These are phyloP conservation scores for Aspergillus fructus DNA, from an alignment of 2,329 filamentous ascomycete genomes.

Conservation along the genomic window DNA sequence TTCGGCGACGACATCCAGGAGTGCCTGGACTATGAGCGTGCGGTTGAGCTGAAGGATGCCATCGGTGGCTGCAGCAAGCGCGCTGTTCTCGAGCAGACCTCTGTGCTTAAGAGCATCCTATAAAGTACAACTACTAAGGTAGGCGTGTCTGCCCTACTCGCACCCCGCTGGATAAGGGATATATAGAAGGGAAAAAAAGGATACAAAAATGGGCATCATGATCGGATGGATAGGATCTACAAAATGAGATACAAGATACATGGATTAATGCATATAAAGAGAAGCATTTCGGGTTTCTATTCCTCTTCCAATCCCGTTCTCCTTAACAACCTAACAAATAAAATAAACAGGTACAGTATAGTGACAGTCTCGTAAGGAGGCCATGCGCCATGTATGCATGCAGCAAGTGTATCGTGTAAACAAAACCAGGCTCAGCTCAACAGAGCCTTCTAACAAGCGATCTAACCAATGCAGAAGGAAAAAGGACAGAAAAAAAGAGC, in stretches of 20 bases:
- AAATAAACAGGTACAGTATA: not conserved
- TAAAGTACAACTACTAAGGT: conserved; percentile 8
- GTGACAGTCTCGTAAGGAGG: not conserved
- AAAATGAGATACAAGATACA: conserved; percentile 5
- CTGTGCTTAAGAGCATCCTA: conserved; percentile 58
- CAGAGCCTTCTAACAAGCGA: too few species aligned
- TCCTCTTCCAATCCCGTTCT: not conserved
- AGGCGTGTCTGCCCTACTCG: not conserved
- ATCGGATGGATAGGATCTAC: not conserved
- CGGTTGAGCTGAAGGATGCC: conserved; percentile 75
- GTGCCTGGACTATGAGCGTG: conserved; percentile 77
- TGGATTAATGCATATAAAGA: conserved; percentile 6
- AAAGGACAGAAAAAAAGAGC: too few species aligned
- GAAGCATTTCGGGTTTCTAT: not conserved
- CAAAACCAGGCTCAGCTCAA: not conserved
- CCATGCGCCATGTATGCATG: too few species aligned
- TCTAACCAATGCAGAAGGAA: too few species aligned
- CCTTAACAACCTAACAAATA: not conserved
- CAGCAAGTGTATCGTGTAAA: not conserved
- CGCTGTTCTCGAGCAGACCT: conserved; percentile 68
- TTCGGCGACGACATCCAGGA: conserved; percentile 70
- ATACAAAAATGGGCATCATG: not conserved
- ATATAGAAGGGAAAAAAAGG: not conserved
- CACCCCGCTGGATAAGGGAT: not conserved
- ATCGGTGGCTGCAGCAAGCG: conserved; percentile 76